A percentile compares a stretch with the other conserved stretches of the same genome.
These are phyloP conservation scores for Fusarium bulbicola DNA, from an alignment of 2,329 filamentous ascomycete genomes.

Conservation along the genomic window DNA sequence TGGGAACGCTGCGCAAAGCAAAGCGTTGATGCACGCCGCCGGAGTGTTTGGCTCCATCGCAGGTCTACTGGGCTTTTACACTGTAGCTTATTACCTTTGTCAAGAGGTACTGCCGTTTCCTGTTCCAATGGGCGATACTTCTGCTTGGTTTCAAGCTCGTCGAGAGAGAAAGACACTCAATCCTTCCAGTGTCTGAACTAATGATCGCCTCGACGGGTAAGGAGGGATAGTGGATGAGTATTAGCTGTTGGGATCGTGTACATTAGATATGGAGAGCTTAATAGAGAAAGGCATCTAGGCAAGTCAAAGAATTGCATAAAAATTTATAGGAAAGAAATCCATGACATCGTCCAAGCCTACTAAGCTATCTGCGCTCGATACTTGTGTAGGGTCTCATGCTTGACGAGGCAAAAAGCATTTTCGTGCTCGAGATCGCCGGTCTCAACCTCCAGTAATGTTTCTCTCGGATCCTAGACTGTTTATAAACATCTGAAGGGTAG, in stretches of 20 bases:
- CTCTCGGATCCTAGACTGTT: not conserved
- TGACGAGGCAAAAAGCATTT: not conserved
- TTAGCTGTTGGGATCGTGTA: not conserved
- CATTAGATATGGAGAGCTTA: not conserved
- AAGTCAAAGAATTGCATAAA: not conserved
- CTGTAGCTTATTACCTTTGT: slow-evolving; percentile 35
- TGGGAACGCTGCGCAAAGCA: slow-evolving; percentile 9
- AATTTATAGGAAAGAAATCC: not conserved
- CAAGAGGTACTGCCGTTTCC: slow-evolving; percentile 36
- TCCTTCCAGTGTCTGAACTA: not conserved
- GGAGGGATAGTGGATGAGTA: not conserved
- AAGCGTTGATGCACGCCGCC: slow-evolving; percentile 25
- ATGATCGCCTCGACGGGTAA: not conserved
- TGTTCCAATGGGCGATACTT: slow-evolving; percentile 38
- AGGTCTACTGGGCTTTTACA: slow-evolving; percentile 38
- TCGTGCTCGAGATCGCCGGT: not conserved
- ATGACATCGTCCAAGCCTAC: not conserved
- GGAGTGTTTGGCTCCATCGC: slow-evolving; percentile 40
- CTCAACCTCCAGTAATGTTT: not conserved
- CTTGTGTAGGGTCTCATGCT: not conserved
- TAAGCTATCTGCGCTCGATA: not conserved
- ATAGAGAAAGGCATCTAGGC: not conserved
- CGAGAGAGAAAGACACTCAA: not conserved
- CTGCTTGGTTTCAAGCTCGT: slow-evolving; percentile 17
- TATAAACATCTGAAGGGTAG: not conserved